These are phyloP conservation scores for Colletotrichum sp. DNA, from an alignment of 2,329 filamentous ascomycete genomes.

Conservation along the genomic window DNA sequence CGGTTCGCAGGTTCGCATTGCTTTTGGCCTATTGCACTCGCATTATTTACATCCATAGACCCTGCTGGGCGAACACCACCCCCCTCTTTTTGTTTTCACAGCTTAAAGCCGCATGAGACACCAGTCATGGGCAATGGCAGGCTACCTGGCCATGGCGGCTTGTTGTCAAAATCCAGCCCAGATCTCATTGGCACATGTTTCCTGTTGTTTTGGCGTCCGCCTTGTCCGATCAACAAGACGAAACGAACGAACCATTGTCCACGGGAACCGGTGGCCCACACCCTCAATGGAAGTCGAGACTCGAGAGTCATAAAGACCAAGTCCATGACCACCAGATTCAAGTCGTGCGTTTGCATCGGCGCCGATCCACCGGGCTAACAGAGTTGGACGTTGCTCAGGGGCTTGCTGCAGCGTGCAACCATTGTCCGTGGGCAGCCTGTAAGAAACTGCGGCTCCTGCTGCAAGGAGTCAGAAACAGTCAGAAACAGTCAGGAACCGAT, in stretches of 20 bases:
- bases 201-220: constrained; percentile 14
- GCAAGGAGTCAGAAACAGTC: constrained; percentile 7
- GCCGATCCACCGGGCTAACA: constrained; percentile 14
- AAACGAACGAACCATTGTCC: constrained; percentile 19
- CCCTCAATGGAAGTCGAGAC: not conserved
- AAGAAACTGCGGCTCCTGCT: not conserved
- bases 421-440: not conserved
- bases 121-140: not conserved
- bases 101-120: not conserved
- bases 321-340: not conserved
- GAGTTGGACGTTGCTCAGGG: constrained; percentile 15
- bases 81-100: not conserved
- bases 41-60: constrained; percentile 12
- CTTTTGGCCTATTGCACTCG: not conserved
- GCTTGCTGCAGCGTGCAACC: constrained; percentile 21
- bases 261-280: constrained; percentile 15
- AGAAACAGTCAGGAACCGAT: constrained; percentile 3
- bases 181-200: constrained; percentile 11
- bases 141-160: not conserved
- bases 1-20: constrained; percentile 1
- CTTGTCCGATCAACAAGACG: constrained; percentile 15
- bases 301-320: not conserved
- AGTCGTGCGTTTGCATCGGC: constrained; percentile 10
- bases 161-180: not conserved
- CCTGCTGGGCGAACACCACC: not conserved